These are phyloP conservation scores for Babesia sp. DNA, from an alignment of 169 alveolate species.

Conservation along the genomic window DNA sequence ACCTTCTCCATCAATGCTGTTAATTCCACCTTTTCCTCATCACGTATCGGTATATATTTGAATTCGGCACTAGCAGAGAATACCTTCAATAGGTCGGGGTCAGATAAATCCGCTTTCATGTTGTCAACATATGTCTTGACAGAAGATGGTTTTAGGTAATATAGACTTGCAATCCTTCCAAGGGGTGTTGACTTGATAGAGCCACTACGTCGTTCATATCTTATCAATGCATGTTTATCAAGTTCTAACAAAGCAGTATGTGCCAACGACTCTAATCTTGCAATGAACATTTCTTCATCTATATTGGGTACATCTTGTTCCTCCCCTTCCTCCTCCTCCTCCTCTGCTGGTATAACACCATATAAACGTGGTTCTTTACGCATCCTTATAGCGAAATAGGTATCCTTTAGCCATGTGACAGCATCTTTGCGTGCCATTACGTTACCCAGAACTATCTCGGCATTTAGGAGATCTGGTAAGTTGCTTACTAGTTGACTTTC, in stretches of 20 bases:
- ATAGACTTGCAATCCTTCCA: constrained; percentile 98
- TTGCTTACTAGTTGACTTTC: constrained; percentile 92
- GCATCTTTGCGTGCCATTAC: constrained; percentile 93
- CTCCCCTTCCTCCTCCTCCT: constrained; percentile 14
- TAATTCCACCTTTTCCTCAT: constrained; percentile 96
- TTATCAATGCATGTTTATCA: constrained; percentile 90
- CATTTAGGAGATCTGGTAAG: constrained; percentile 96
- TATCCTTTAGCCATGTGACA: constrained; percentile 95
- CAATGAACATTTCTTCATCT: constrained; percentile 42
- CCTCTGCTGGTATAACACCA: constrained; percentile 34
- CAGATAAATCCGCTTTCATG: constrained; percentile 86
- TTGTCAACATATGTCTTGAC: constrained; percentile 91
- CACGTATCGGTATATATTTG: constrained; percentile 94
- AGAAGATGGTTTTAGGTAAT: constrained; percentile 94
- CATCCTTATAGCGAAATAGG: constrained; percentile 96
- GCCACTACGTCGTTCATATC: constrained; percentile 92
- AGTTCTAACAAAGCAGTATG: constrained; percentile 91
- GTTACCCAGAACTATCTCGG: constrained; percentile 97
- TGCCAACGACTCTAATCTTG: constrained; percentile 45
- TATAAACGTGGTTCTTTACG: constrained; percentile 87
- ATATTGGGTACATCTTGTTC: neutral
- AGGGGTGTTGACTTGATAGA: constrained; percentile 91
- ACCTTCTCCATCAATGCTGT: constrained; percentile 90
- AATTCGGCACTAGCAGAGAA: constrained; percentile 96
- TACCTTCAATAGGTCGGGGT: constrained; percentile 92